These are phyloP conservation scores for Chlorencoelia australis DNA, from an alignment of 2,329 filamentous ascomycete genomes.

Conservation along the genomic window DNA sequence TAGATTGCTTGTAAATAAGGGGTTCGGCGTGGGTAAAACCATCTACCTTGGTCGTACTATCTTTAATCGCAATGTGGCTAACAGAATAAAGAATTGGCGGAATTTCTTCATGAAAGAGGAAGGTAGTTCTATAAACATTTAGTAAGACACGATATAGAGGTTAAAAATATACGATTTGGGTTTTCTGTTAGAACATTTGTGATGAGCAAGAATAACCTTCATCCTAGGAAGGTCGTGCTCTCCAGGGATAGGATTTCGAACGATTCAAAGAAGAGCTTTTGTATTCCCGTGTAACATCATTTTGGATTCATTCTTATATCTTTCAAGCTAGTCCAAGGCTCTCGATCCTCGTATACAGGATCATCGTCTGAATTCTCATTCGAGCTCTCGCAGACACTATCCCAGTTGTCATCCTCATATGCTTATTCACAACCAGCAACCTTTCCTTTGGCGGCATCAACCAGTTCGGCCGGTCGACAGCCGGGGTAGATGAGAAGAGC, in stretches of 20 bases:
- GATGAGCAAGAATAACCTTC: slow-evolving; percentile 11
- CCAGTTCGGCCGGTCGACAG: background rate
- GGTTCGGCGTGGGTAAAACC: slow-evolving; percentile 9
- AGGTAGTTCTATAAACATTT: slow-evolving; percentile 10
- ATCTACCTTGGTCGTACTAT: slow-evolving; percentile 10
- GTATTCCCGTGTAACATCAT: background rate
- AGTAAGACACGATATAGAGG: slow-evolving; percentile 1
- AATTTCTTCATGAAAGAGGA: slow-evolving; percentile 15
- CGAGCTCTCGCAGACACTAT: background rate
- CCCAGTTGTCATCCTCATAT: background rate
- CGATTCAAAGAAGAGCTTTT: slow-evolving; percentile 6
- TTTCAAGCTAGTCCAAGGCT: background rate
- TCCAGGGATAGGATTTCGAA: slow-evolving; percentile 8
- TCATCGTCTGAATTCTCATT: background rate
- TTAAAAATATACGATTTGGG: slow-evolving; percentile 13
- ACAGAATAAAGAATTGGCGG: slow-evolving; percentile 15
- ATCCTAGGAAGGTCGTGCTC: slow-evolving; percentile 11
- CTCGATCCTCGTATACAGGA: too few species aligned
- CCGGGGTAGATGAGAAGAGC: background rate
- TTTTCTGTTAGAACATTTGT: slow-evolving; percentile 13
- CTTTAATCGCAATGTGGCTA: slow-evolving; percentile 10
- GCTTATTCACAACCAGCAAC: background rate
- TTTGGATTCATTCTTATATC: background rate
- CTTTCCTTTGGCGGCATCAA: background rate
- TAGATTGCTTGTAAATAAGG: slow-evolving; percentile 14